Evolutionary conservation across 2,329 filamentous ascomycete genomes (phyloP).

Genomic region (Rutstroemia sp.): DNA sequence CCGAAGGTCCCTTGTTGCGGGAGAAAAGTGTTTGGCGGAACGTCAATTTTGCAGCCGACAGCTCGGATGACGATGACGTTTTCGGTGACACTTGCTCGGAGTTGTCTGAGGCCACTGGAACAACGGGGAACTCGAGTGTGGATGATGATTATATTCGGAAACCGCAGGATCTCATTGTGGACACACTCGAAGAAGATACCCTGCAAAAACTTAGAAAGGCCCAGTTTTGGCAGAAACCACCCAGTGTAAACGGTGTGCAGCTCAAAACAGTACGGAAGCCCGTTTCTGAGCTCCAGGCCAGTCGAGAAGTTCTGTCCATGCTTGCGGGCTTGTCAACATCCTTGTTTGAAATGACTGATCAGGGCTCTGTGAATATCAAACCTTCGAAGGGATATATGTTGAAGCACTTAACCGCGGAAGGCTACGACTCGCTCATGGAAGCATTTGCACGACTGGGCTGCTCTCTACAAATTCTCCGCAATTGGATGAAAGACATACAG

Average conservation of each 20-base stretch:
- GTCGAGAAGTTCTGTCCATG: constrained; percentile 81
- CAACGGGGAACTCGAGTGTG: constrained; percentile 27
- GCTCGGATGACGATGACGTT: constrained; percentile 44
- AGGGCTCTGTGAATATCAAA: constrained; percentile 31
- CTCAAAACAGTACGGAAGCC: constrained; percentile 25
- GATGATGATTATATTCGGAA: constrained; percentile 22
- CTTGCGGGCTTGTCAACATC: constrained; percentile 70
- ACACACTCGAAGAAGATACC: constrained; percentile 25
- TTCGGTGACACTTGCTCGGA: constrained; percentile 30
- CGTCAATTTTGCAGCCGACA: constrained; percentile 57
- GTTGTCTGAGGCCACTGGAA: constrained; percentile 29
- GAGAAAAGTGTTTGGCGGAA: constrained; percentile 64
- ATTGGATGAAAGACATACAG: constrained; percentile 36
- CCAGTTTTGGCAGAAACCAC: constrained; percentile 40
- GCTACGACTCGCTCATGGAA: constrained; percentile 32
- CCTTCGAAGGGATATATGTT: constrained; percentile 27
- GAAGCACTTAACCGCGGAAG: constrained; percentile 30
- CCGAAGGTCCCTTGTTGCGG: constrained; percentile 64
- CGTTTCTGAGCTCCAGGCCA: constrained; percentile 55
- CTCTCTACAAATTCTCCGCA: constrained; percentile 39
- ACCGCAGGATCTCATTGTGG: constrained; percentile 29
- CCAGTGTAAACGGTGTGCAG: constrained; percentile 19
- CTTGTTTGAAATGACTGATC: constrained; percentile 46
- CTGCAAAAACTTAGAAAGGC: constrained; percentile 35
- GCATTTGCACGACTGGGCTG: constrained; percentile 42